Conservation (phyloP, 2,329 filamentous ascomycete species). For the Pestalotiopsis sp. region DNA sequence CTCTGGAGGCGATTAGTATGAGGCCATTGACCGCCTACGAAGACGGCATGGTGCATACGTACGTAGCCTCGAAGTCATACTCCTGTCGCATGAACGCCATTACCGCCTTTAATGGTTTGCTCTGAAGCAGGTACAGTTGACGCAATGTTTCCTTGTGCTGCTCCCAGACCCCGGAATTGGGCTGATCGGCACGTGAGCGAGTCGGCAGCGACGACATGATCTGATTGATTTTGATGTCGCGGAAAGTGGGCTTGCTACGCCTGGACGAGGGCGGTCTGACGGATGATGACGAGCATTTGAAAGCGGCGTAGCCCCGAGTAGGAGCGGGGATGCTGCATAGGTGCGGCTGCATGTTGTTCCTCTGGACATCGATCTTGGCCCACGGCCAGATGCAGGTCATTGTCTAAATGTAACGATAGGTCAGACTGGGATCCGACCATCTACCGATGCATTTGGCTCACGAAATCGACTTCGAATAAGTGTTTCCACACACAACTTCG, state of each 20-base stretch:
- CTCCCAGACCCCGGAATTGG: not conserved
- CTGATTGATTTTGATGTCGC: not conserved
- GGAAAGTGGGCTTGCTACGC: not conserved
- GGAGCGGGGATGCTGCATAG: not conserved
- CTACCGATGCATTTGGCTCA: not conserved
- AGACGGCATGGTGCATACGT: not conserved
- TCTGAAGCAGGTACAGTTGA: not conserved
- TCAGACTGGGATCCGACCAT: not conserved
- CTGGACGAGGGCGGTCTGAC: not conserved
- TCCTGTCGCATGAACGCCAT: not conserved
- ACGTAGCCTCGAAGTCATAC: not conserved
- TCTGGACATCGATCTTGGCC: no score
- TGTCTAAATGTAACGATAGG: not conserved
- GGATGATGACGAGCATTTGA: not conserved
- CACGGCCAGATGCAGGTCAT: not conserved
- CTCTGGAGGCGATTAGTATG: not conserved
- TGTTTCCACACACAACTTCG: not conserved
- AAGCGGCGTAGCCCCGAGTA: not conserved
- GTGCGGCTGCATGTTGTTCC: not conserved
- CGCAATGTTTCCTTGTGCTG: not conserved
- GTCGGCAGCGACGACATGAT: not conserved
- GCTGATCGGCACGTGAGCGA: not conserved
- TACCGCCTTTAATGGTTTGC: not conserved
- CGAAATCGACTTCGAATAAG: not conserved
- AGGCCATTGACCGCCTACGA: not conserved